Evolutionary conservation across 306 rosid genomes (phyloP).

Genomic region (Malus orientalis): DNA sequence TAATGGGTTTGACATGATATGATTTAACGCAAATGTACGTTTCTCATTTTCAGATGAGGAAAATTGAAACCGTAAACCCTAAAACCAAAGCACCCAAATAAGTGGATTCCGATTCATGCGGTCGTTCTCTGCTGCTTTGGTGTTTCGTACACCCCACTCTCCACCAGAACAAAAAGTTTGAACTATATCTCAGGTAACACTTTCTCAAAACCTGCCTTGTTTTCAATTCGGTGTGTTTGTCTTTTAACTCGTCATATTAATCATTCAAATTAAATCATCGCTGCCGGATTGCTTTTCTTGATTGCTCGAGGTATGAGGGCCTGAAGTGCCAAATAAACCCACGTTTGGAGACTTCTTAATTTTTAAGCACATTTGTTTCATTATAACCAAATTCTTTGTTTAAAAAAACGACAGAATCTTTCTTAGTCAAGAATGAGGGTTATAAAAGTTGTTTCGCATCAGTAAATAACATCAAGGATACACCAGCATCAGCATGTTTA

Average conservation of each 20-base stretch:
- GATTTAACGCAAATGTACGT: background rate
- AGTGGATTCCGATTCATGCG: too few species aligned
- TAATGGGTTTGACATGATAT: too few species aligned
- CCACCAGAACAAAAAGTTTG: too few species aligned
- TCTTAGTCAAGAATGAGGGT: background rate
- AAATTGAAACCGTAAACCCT: background rate
- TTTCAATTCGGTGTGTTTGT: too few species aligned
- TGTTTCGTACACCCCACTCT: too few species aligned
- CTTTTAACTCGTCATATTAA: background rate
- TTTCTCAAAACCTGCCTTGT: too few species aligned
- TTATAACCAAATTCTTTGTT: background rate
- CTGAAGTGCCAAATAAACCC: background rate
- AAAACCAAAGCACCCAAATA: background rate
- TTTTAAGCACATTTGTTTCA: background rate
- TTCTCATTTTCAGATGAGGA: background rate
- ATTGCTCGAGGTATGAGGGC: background rate
- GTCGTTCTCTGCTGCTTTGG: too few species aligned
- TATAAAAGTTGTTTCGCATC: background rate
- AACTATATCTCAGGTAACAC: too few species aligned
- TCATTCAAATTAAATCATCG: too few species aligned
- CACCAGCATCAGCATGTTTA: background rate
- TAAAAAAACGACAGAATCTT: background rate
- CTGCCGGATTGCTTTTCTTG: background rate
- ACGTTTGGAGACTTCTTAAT: background rate
- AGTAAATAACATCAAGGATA: background rate